Percentiles rank a stretch among this genome's conserved stretches.
These are phyloP conservation scores for Citrullus colocynthis DNA, from an alignment of 306 rosid genomes.

Conservation along the genomic window DNA sequence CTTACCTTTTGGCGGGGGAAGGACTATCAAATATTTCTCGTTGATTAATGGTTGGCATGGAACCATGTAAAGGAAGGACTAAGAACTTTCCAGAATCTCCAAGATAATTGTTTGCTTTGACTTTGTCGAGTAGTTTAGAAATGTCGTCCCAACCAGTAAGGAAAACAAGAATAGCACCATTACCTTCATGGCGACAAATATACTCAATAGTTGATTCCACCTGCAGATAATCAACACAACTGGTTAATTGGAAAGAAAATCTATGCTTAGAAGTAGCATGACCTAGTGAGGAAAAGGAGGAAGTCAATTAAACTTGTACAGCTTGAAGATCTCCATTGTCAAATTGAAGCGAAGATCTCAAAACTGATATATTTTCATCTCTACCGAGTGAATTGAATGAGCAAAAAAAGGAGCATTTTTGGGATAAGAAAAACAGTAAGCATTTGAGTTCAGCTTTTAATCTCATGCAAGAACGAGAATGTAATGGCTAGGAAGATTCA, in stretches of 20 bases:
- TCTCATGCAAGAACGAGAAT: background rate
- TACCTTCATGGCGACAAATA: constrained; percentile 59
- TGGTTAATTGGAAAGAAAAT: background rate
- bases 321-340: background rate
- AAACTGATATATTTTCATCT: background rate
- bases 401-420: background rate
- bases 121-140: constrained; percentile 69
- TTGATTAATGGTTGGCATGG: constrained; percentile 90
- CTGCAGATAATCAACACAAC: constrained; percentile 19
- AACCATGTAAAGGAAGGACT: constrained; percentile 81
- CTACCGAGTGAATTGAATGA: background rate
- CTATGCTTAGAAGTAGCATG: background rate
- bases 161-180: constrained; percentile 87
- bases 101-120: constrained; percentile 58
- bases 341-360: background rate
- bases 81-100: constrained; percentile 62
- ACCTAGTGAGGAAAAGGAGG: background rate
- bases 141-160: constrained; percentile 98
- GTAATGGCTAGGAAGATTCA: background rate
- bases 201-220: constrained; percentile 79
- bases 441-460: background rate
- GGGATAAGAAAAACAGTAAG: background rate
- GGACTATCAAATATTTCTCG: constrained; percentile 89
- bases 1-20: constrained; percentile 74
- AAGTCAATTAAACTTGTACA: background rate